Base-by-base conservation (phyloP, 2,329 filamentous ascomycete genomes). In the Fusarium domesticum region DNA sequence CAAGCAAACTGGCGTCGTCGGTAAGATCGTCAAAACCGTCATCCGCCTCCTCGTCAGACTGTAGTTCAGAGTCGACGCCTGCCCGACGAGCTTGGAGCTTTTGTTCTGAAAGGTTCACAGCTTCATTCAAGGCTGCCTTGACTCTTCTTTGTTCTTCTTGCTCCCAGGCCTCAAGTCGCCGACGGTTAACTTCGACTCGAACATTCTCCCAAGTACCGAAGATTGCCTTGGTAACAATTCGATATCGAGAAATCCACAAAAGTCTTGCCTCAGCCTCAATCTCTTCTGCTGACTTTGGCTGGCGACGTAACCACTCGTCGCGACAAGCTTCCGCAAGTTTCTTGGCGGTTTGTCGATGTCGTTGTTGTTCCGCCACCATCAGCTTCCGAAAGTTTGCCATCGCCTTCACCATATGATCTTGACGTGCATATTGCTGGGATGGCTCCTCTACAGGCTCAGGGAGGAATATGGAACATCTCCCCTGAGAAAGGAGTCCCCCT, bases 361-460 rank as follows among this genome's bases (percentile, higher is more conserved):
- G 77, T 51, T 81, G 80, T 56, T 90, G 87, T 64, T 98, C 93
- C 45, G 82, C 80, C 3, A 84, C 69, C 70, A 97, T 80, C 28
- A 97, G 74, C 58, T 83, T 87, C 37, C 88, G 83, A 57, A 97
- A 92, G 56, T 91, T 85, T 11, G 85, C 63, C 46, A 87, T 84
- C 49, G 95, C 91, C 36, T 84, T 84, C 35, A 87, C 75, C 41
- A 97, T 76, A 62, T 97, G 88, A 60, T 97, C 91, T 61, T 82
- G 79, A 56, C 95, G 90, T n/a, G 86, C 83, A 74, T 89, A 97
- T 59, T 93, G 89, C 40, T 79, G 77, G 0, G 82, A 79, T 0
- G 87, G 87, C 57, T 95, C 87, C 44, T 88, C 83, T 47, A 71
- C 72, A 11, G 81, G 74, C 51, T 93, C 87, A 0, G 87, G 87